Base-by-base conservation (phyloP, 2,329 filamentous ascomycete genomes). In the Ceratocystis alfenasii region DNA sequence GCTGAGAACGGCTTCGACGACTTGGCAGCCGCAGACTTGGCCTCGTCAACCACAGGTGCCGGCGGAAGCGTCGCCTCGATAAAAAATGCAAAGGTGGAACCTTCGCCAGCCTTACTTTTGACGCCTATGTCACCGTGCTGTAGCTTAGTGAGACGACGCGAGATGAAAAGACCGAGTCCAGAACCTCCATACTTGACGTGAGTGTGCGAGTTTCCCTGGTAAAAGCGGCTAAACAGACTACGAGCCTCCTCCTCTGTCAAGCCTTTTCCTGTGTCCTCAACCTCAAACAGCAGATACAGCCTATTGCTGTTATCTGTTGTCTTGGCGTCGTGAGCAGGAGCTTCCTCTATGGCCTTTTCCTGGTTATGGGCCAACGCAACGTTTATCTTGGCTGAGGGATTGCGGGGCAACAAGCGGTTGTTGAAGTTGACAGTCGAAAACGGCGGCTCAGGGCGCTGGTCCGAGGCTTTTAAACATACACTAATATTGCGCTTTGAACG, bases 71-170 rank as follows among this genome's bases (percentile, higher is more conserved):
- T 76, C 0, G 85, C 81, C 70, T 86, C 83, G 67, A 90, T 82
- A 73, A 88, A 90, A 73, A 92, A 90, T 0, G 84, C 85, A 74
- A 91, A 91, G 0, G 84, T 89, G 69, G 85, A 88, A 1, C 88
- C 88, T n/a, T 83, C 80, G 1, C 86, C 87, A 1, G 83, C 78
- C 68, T 83, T 78, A n/a, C 85, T 87, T 1, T 82, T 78, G 5
- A 93, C 86, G 1, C 88, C 89, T 60, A 94, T 91, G 68, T 89
- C 85, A 3, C 89, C 89, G 22, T 88, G 88, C 72, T 92, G 88
- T 10, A 93, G 77, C 72, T 93, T 89, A 0, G 88, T 89, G n/a
- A 94, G 79, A 65, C 89, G 83, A 28, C 88, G 81, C 46, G 86
- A 89, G 69, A 93, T 92, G 73, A 91, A 93, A 0, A 93, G 78